These are phyloP conservation scores for Leishmania tropica DNA, from an alignment of 208 protist genomes.

Conservation along the genomic window DNA sequence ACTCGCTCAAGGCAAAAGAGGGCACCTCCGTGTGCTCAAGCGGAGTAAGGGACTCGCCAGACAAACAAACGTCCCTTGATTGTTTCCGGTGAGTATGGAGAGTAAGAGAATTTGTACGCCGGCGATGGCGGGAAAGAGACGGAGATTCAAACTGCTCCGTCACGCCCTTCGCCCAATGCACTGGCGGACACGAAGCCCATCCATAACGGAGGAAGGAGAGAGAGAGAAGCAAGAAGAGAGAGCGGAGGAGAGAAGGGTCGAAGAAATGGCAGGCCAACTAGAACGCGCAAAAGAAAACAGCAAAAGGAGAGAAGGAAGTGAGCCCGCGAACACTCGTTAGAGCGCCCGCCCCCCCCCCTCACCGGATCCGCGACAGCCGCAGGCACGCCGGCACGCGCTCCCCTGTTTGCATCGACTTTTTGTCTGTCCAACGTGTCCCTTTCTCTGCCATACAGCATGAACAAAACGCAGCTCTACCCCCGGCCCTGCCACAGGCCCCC, in stretches of 20 bases:
- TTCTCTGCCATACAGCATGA: not conserved
- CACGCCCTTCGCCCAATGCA: not conserved
- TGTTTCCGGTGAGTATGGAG: not conserved
- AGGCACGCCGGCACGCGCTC: not conserved
- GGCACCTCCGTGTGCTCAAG: not conserved
- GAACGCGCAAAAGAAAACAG: not conserved
- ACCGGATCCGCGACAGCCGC: not conserved
- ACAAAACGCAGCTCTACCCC: too few relatives aligned
- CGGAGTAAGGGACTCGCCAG: not conserved
- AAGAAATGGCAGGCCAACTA: not conserved
- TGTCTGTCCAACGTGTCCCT: not conserved
- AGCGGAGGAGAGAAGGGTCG: too few relatives aligned
- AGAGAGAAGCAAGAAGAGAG: not conserved
- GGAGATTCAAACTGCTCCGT: not conserved
- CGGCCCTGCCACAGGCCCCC: not conserved
- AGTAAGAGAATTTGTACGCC: not conserved
- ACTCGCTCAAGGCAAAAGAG: not conserved
- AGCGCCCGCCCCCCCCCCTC: not conserved
- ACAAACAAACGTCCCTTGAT: too few relatives aligned
- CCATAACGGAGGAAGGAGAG: not conserved
- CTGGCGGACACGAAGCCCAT: not conserved
- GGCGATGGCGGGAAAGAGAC: not conserved
- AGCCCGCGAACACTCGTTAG: not conserved
- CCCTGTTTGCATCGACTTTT: not conserved
- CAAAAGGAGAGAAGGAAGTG: not conserved